Evolutionary conservation across 2,329 filamentous ascomycete genomes (phyloP).

Genomic region (Aulographum hederae): DNA sequence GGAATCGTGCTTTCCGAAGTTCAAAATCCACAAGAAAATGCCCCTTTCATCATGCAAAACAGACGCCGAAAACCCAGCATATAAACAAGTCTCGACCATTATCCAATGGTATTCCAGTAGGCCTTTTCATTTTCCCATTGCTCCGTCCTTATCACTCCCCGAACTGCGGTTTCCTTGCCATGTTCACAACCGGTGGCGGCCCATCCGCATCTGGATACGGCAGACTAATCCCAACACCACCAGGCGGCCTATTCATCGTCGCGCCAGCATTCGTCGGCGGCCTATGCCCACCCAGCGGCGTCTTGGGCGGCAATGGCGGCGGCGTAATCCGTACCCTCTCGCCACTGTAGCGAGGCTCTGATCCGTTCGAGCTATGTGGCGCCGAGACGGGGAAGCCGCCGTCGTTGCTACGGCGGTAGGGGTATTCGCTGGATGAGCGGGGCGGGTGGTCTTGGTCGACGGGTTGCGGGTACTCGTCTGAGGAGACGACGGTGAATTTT

Average conservation of each 20-base stretch:
- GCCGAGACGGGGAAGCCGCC: slow-evolving; percentile 9
- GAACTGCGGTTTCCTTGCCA: slow-evolving; percentile 72
- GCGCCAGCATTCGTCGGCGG: slow-evolving; percentile 11
- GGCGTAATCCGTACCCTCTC: slow-evolving; percentile 8
- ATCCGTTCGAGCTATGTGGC: slow-evolving; percentile 6
- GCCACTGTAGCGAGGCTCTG: slow-evolving; percentile 10
- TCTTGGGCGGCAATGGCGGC: slow-evolving; percentile 22
- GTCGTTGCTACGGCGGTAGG: slow-evolving; percentile 1
- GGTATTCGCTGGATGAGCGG: slow-evolving; percentile 8
- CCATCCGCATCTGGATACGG: slow-evolving; percentile 73
- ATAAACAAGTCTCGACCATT: too few species aligned
- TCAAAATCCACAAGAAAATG: too few species aligned
- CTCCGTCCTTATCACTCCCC: too few species aligned
- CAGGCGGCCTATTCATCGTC: slow-evolving; percentile 12
- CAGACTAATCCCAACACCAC: slow-evolving; percentile 26
- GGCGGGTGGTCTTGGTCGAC: slow-evolving; percentile 12
- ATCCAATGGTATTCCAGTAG: too few species aligned
- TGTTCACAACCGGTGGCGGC: slow-evolving; percentile 68
- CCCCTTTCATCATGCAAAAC: too few species aligned
- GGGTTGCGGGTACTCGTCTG: slow-evolving; percentile 37
- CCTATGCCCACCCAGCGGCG: slow-evolving; percentile 14
- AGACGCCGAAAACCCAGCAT: too few species aligned
- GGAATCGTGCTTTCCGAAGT: too few species aligned
- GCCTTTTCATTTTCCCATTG: too few species aligned
- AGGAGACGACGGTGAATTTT: slow-evolving; percentile 45